Base-by-base conservation (phyloP, 208 protist species). In the Acanthamoeba pearcei region DNA sequence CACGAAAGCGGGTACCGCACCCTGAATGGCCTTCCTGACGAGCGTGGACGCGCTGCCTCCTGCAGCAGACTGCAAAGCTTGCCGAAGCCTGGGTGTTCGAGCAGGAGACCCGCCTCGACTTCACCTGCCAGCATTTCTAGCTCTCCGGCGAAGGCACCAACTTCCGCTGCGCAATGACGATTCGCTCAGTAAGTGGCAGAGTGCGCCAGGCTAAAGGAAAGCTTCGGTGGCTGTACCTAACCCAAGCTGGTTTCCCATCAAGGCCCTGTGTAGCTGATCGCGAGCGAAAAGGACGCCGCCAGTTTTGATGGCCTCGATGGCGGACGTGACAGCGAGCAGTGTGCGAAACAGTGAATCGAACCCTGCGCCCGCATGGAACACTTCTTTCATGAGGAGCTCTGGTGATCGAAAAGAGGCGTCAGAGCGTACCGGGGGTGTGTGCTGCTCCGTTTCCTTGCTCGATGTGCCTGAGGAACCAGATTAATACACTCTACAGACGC, bases 81-180 rank as follows among this genome's bases (percentile, higher is more conserved):
- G 53, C 80, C 32, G 13, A 88, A 64, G 5, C 80, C 80, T 15
- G 80, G 80, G n/a, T 88, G 80, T 17, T 88, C 80, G 2, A 64
- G n/a, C 51, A 42, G 19, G 9, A 88, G 80, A 42, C 80, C 80
- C 51, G 80, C 80, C 27, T 88, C 80, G 9, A 88, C 80, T 64
- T 88, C 80, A 10, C 80, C 80, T 17, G 80, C 80, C 9, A 88
- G 51, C 51, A 88, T 64, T 66, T 88, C 80, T 8, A 88, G 42
- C 53, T 88, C 80, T 46, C 80, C 80, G 2, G 32, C 19, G 42
- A 88, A 64, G 19, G 24, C 27, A 8, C 51, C 27, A 9, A 88
- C 5, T 22, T 35, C 49, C 5, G 62, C 80, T 88, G 80, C 22
- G 38, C 46, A 9, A 49, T 49, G 46, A 12, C 46, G 46, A 49